phyloP scores from a whole-genome alignment of 2,329 filamentous ascomycete genomes.

The Esteya vermicola region DNA sequence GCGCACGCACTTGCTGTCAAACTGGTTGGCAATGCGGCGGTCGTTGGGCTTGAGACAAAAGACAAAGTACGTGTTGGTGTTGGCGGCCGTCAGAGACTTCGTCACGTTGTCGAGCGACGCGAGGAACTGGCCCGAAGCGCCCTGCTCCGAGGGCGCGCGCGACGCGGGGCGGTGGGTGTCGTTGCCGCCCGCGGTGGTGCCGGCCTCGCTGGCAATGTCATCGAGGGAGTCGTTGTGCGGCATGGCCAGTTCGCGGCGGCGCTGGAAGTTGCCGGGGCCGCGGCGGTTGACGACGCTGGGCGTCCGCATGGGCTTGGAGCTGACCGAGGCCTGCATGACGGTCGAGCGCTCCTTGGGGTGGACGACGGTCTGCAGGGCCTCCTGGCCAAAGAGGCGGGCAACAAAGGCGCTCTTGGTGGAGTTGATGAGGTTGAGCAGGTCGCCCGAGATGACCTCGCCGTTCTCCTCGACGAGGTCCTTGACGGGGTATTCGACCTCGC shows the following conservation, averaged over 20 bases:
- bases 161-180: conserved; percentile 18
- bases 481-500: conserved; percentile 87
- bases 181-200: conserved; percentile 13
- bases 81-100: conserved; percentile 66
- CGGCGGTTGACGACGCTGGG: conserved; percentile 85
- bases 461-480: conserved; percentile 87
- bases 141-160: conserved; percentile 45
- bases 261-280: conserved; percentile 15
- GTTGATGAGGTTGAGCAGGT: conserved; percentile 87
- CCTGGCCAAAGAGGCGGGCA: conserved; percentile 84
- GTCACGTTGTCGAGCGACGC: conserved; percentile 81
- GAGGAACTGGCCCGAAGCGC: conserved; percentile 85
- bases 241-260: conserved; percentile 18
- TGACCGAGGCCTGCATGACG: conserved; percentile 91
- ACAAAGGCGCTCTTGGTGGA: conserved; percentile 82
- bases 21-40: conserved; percentile 91
- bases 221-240: conserved; percentile 27
- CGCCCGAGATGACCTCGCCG: conserved; percentile 86
- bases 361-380: conserved; percentile 81
- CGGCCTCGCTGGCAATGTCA: conserved; percentile 28
- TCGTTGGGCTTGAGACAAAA: conserved; percentile 98
- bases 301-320: conserved; percentile 83
- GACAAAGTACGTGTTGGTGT: conserved; percentile 88
- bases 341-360: conserved; percentile 83
- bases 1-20: conserved; percentile 95